These are phyloP conservation scores for Komagataella pastoris DNA, from an alignment of 805 yeast genomes.

Conservation along the genomic window DNA sequence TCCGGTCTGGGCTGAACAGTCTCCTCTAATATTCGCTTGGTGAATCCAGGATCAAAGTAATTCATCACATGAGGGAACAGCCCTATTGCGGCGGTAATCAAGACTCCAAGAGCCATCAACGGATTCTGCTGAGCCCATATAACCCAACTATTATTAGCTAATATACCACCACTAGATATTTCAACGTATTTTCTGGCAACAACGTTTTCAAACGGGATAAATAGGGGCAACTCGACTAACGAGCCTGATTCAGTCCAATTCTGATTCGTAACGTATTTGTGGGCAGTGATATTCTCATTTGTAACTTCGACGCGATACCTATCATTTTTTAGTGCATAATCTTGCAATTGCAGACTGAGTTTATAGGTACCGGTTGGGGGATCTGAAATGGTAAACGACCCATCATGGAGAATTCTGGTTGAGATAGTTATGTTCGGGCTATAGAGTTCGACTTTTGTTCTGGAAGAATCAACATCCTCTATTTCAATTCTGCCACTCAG, in stretches of 20 bases:
- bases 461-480: not conserved
- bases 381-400: not conserved
- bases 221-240: not conserved
- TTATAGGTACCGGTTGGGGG: not conserved
- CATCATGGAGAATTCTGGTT: not conserved
- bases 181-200: slow-evolving; percentile 8
- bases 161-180: not conserved
- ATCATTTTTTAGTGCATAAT: not conserved
- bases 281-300: not conserved
- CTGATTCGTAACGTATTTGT: not conserved
- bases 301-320: not conserved
- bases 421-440: not conserved
- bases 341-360: not conserved
- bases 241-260: not conserved
- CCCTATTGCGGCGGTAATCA: slow-evolving; percentile 5
- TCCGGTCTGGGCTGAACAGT: slow-evolving; percentile 2
- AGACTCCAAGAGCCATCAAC: slow-evolving; percentile 4
- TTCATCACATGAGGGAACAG: slow-evolving; percentile 12
- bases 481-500: slow-evolving; percentile 14
- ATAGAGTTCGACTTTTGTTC: not conserved
- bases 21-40: slow-evolving; percentile 11
- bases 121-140: slow-evolving; percentile 8
- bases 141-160: not conserved
- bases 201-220: slow-evolving; percentile 3
- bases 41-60: slow-evolving; percentile 14